These are phyloP conservation scores for Haplosporangium sp. DNA, from an alignment of 371 early-diverging fungal genomes.

Conservation along the genomic window DNA sequence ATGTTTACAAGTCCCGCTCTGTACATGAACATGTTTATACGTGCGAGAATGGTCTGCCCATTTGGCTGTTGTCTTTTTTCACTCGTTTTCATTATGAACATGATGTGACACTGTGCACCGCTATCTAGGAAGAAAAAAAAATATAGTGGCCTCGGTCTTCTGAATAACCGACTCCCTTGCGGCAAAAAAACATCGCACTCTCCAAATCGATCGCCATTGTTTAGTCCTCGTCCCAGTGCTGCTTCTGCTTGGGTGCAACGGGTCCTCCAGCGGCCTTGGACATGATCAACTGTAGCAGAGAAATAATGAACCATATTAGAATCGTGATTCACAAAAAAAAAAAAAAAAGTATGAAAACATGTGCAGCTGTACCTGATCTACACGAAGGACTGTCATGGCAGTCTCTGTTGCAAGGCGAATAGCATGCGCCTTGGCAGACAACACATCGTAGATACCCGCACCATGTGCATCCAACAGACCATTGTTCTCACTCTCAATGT, in stretches of 20 bases:
- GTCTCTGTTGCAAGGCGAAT: conserved; percentile 92
- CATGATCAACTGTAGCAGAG: conserved; percentile 87
- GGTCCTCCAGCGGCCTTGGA: conserved; percentile 98
- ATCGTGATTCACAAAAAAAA: not conserved
- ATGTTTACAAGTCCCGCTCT: not conserved
- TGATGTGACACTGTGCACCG: not conserved
- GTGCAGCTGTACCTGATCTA: conserved; percentile 82
- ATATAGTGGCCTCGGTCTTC: too few species aligned
- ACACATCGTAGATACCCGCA: conserved; percentile 82
- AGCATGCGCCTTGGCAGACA: conserved; percentile 87
- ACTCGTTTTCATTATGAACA: not conserved
- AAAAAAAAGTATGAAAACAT: conserved; percentile 1
- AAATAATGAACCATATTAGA: too few species aligned
- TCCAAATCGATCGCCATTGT: not conserved
- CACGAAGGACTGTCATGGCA: conserved; percentile 94
- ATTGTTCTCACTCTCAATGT: conserved; percentile 72
- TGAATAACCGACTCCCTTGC: not conserved
- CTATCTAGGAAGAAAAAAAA: conserved; percentile 13
- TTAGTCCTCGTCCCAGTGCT: conserved; percentile 94
- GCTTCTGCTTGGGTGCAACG: conserved; percentile 89
- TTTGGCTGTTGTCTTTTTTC: not conserved
- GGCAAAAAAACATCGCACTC: not conserved
- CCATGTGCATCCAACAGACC: conserved; percentile 84
- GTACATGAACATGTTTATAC: not conserved
- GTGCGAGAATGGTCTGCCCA: not conserved